Conservation (phyloP, 2,329 filamentous ascomycete genomes). For the Verruconis gallopava region DNA sequence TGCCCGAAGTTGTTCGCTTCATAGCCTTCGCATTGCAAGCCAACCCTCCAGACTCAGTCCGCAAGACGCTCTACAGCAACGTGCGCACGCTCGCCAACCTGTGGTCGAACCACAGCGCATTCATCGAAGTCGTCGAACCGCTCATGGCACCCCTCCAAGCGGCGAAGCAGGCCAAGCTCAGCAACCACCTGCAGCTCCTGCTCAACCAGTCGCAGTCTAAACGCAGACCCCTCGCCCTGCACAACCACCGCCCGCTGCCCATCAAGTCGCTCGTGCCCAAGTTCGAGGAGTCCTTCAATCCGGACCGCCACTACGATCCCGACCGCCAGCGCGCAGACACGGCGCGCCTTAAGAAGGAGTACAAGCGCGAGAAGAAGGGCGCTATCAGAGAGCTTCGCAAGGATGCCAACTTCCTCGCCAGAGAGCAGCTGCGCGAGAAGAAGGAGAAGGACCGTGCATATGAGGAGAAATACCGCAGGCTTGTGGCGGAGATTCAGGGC, state of each 20-base stretch:
- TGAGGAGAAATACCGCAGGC: conserved; percentile 86
- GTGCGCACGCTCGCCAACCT: conserved; percentile 55
- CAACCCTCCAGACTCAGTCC: conserved; percentile 24
- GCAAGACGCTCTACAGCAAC: conserved; percentile 48
- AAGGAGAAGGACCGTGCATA: conserved; percentile 87
- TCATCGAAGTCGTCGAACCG: conserved; percentile 66
- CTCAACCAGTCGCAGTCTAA: conserved; percentile 49
- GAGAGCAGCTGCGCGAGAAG: conserved; percentile 83
- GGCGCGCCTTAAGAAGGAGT: conserved; percentile 74
- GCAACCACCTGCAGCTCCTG: conserved; percentile 38
- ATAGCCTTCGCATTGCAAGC: conserved; percentile 53
- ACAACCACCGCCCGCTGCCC: conserved; percentile 76
- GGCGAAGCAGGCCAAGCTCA: conserved; percentile 16
- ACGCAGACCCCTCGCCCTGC: conserved; percentile 71
- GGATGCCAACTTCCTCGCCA: conserved; percentile 84
- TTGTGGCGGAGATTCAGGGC: conserved; percentile 90
- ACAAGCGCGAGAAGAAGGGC: conserved; percentile 91
- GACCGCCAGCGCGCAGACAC: conserved; percentile 79
- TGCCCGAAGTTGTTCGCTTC: conserved; percentile 81
- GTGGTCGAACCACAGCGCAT: conserved; percentile 63
- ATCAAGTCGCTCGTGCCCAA: conserved; percentile 85
- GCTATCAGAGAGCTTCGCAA: conserved; percentile 88
- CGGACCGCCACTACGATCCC: conserved; percentile 92
- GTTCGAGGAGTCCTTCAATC: conserved; percentile 92
- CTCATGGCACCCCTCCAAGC: conserved; percentile 24